Evolutionary conservation across 2,329 filamentous ascomycete species (phyloP).

Genomic region (Neopestalotiopsis sp.): DNA sequence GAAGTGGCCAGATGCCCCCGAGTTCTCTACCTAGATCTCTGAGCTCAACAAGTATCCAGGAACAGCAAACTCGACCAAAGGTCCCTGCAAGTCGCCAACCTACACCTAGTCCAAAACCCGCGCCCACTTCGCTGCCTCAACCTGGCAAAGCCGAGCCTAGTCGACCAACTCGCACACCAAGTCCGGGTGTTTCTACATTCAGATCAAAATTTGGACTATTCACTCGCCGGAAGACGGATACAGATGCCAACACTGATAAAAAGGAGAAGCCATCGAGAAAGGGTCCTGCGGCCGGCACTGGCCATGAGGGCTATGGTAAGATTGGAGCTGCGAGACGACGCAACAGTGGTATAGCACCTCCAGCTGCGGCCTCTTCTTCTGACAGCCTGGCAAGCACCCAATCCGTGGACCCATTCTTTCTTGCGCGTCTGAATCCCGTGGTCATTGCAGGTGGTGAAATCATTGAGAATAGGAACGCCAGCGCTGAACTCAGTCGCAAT

Average conservation of each 20-base stretch:
- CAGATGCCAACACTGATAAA: conserved; percentile 57
- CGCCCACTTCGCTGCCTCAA: conserved; percentile 21
- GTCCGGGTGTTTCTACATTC: conserved; percentile 62
- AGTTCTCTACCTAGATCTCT: conserved; percentile 41
- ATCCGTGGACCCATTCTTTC: conserved; percentile 60
- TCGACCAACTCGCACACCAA: conserved; percentile 50
- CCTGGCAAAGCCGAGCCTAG: conserved; percentile 32
- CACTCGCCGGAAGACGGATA: conserved; percentile 69
- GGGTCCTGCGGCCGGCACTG: conserved; percentile 89
- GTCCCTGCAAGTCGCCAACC: conserved; percentile 40
- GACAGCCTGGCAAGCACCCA: conserved; percentile 53
- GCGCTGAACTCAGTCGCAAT: conserved; percentile 51
- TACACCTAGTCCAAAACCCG: conserved; percentile 36
- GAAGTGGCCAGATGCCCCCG: conserved; percentile 42
- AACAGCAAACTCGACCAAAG: conserved; percentile 34
- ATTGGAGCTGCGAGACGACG: conserved; percentile 66
- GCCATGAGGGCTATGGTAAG: conserved; percentile 83
- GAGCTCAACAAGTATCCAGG: conserved; percentile 37
- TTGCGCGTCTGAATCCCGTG: conserved; percentile 68
- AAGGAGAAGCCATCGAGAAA: conserved; percentile 67
- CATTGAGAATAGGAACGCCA: conserved; percentile 63
- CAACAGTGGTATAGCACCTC: conserved; percentile 62
- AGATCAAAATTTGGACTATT: conserved; percentile 79
- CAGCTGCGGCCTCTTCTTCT: conserved; percentile 47
- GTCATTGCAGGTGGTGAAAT: conserved; percentile 69